Base-by-base conservation (phyloP, 345 rosid genomes). In the Noccaea bulbosa region DNA sequence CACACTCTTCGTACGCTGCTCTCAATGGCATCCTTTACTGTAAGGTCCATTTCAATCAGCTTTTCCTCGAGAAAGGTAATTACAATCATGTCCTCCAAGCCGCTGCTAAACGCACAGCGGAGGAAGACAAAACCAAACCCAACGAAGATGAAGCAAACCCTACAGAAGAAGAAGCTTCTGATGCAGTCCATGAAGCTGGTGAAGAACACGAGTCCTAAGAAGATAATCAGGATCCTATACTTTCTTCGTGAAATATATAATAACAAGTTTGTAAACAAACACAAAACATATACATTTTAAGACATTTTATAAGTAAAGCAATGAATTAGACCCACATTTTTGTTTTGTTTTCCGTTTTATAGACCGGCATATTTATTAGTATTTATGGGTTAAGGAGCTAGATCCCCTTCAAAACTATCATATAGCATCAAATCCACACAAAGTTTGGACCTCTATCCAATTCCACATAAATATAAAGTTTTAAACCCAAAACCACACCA, bases 1-100 rank as follows among this genome's bases (percentile, higher is more conserved):
- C 98, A 11, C 98, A 91, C 69, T 93, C 98, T 51, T 86, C 92
- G 2, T 93, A 91, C 59, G 97, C 98, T 8, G 86, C 98, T 56
- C 93, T 91, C 9, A 78, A 93, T 34, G 98, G 97, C 5, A 84
- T 87, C 62, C 85, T 93, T 14, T 93, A 93, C 69, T 91, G 98
- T 85, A 93, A 86, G 84, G 87, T 83, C 72, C 98, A 93, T 73
- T 93, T 91, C 47, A 87, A 84, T 48, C 97, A 90, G 77, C 84
- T 93, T 12, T 93, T 93, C 86, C 84, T 91, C 83, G 98, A 86
- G 85, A 93, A 93, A 80, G 97, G 98, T 1, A 88, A 70, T 66
- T 93, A 87, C 71, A 82, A 54, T 68, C 97, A 93, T 58, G 89
- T 93, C 55, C 81, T 80, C 81, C 15, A 64, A 39, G 67, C 77